Percentiles rank a stretch among this genome's conserved stretches.
Evolutionary conservation across 1,284 basidiomycete species (phyloP).

Genomic region (Ceratobasidium sp.): DNA sequence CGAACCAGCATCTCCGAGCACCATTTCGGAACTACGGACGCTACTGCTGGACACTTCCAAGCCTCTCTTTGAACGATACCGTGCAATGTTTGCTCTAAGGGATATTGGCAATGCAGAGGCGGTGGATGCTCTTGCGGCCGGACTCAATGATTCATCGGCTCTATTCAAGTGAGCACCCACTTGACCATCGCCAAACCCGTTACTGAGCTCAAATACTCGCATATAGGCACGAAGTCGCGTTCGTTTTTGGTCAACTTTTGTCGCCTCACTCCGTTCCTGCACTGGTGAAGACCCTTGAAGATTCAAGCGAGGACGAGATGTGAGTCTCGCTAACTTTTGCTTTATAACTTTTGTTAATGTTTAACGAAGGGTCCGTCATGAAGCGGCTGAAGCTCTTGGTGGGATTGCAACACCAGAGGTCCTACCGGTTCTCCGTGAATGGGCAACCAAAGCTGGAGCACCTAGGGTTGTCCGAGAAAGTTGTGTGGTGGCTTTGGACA

Average conservation of each 20-base stretch:
- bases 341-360: not conserved
- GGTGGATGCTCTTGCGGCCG: constrained; percentile 91
- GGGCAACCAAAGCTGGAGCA: constrained; percentile 82
- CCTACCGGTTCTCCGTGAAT: constrained; percentile 86
- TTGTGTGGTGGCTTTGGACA: constrained; percentile 96
- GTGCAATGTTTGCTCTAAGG: constrained; percentile 98
- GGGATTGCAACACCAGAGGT: constrained; percentile 94
- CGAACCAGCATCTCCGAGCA: constrained; percentile 63
- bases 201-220: not conserved
- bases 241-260: constrained; percentile 96
- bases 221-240: constrained; percentile 93
- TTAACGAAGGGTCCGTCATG: constrained; percentile 85
- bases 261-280: constrained; percentile 91
- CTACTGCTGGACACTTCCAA: constrained; percentile 78
- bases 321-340: not conserved
- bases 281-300: constrained; percentile 82
- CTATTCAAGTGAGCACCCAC: constrained; percentile 83
- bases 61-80: constrained; percentile 93
- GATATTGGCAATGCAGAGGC: constrained; percentile 85
- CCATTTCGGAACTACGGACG: constrained; percentile 70
- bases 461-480: constrained; percentile 95
- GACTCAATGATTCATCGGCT: constrained; percentile 88
- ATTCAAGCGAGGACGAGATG: constrained; percentile 88
- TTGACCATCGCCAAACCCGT: not conserved
- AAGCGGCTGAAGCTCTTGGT: constrained; percentile 97